Evolutionary conservation across 148 eudicot genomes (phyloP), one percentile per base, ranked within the genome.

Genomic region (Heliamphora exappendiculata): DNA sequence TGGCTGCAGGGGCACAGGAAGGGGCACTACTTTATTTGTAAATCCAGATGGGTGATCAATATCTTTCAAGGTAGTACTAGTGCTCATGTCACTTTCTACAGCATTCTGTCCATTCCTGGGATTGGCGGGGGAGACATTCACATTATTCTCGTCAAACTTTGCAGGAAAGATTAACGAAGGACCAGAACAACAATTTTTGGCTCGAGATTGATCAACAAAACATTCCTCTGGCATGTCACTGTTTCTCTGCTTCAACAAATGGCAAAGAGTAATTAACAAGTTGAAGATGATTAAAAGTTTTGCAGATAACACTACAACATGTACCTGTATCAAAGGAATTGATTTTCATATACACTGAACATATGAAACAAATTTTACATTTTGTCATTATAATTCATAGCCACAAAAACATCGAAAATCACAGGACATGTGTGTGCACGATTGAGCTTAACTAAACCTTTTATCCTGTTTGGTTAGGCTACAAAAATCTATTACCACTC

Each of bases 111-210:
- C 79, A 80, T 78, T 84, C 54, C 70, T 71, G 1, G 84, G 83
- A 54, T 81, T 73, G n/a, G 81, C 77, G 42, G 86, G 58, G 19
- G 90, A 79, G 78, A 74, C 33, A 31, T 58, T 41, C 64, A 80
- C 62, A 58, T 80, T 76, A 75, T 80, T 82, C 70, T 87, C 91
- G 8, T 87, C 90, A 74, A 83, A 78, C 78, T 88, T 88, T 53
- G 87, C 70, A 11, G 85, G 78, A 58, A 89, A 89, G 72, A 82
- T 79, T 67, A 86, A 68, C 64, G 77, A 80, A 11, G 87, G 85
- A 76, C 77, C 81, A 3, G 81, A 75, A n/a, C 75, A 85, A 26
- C 84, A 79, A 53, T 74, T 89, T 73, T 69, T 74, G 51, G 81
- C 81, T 76, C 57, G 85, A 75, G 90, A 53, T 62, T 84, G 88